Conservation (phyloP, 139 green algal species). For the Haematococcus sp. region DNA sequence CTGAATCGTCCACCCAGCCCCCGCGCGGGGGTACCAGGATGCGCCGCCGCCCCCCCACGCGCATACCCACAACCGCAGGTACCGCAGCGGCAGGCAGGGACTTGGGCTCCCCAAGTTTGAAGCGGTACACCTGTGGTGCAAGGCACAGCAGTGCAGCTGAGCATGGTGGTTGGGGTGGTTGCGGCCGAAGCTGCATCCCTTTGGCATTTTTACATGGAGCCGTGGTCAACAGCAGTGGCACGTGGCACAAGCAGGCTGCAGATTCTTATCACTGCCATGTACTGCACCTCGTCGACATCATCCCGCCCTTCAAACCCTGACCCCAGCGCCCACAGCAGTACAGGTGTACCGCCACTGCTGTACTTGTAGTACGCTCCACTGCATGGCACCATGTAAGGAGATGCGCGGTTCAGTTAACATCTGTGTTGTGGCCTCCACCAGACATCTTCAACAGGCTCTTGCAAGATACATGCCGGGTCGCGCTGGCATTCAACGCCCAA, state of each 20-base stretch:
- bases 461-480: too few relatives aligned
- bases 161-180: too few relatives aligned
- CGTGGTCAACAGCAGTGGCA: too few relatives aligned
- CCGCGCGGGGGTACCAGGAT: constrained; percentile 56
- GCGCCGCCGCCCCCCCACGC: constrained; percentile 47
- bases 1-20: constrained; percentile 45
- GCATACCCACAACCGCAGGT: constrained; percentile 59
- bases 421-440: too few relatives aligned
- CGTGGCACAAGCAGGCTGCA: too few relatives aligned
- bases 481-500: too few relatives aligned
- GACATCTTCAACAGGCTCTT: too few relatives aligned
- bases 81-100: constrained; percentile 49
- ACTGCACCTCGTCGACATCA: constrained; percentile 50
- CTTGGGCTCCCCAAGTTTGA: constrained; percentile 45
- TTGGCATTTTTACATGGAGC: too few relatives aligned
- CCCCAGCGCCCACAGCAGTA: constrained; percentile 60
- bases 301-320: constrained; percentile 63
- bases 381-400: too few relatives aligned
- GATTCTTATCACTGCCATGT: constrained; percentile 32
- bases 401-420: too few relatives aligned
- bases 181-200: too few relatives aligned
- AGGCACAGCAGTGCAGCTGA: background rate
- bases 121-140: constrained; percentile 13
- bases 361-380: constrained; percentile 70
- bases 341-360: constrained; percentile 62